Evolutionary conservation across 345 rosid species (phyloP).

Genomic region (Fremontodendron californicum): DNA sequence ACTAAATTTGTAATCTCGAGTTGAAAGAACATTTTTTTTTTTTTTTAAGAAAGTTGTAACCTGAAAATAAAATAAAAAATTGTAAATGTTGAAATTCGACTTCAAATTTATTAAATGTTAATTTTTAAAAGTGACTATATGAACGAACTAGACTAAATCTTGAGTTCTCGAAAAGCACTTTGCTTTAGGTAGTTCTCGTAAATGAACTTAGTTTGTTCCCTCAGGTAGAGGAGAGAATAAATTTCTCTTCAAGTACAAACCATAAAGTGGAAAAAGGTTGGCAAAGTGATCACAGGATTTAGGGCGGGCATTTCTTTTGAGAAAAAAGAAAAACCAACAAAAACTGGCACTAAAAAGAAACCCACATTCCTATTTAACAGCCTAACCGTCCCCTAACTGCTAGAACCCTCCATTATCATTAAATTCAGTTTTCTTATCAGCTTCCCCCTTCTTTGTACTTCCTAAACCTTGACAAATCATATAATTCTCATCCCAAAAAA

Average conservation of each 20-base stretch:
- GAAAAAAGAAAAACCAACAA: slow-evolving; percentile 16
- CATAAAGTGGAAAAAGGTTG: slow-evolving; percentile 20
- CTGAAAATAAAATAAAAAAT: no score
- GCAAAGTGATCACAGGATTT: slow-evolving; percentile 51
- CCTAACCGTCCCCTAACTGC: slow-evolving; percentile 48
- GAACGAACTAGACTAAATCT: no score
- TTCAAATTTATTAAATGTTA: no score
- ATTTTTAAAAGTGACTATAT: no score
- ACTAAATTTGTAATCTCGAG: neutral
- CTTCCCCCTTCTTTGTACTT: slow-evolving; percentile 8
- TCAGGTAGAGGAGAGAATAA: slow-evolving; percentile 16
- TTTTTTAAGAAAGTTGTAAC: no score
- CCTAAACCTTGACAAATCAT: slow-evolving; percentile 2
- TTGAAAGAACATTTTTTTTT: neutral
- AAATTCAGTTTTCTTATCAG: slow-evolving; percentile 19
- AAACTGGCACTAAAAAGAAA: slow-evolving; percentile 21
- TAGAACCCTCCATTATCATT: slow-evolving; percentile 28
- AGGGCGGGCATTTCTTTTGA: slow-evolving; percentile 56
- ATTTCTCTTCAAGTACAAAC: slow-evolving; percentile 12
- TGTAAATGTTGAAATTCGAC: no score
- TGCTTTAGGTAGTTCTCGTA: neutral
- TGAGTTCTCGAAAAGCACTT: no score
- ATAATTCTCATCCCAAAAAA: neutral
- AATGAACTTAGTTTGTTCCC: slow-evolving; percentile 9
- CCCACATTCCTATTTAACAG: slow-evolving; percentile 52